Evolutionary conservation across 1,284 basidiomycete genomes (phyloP), one percentile per base, ranked within the genome.

Genomic region (Blastosporella zonata): DNA sequence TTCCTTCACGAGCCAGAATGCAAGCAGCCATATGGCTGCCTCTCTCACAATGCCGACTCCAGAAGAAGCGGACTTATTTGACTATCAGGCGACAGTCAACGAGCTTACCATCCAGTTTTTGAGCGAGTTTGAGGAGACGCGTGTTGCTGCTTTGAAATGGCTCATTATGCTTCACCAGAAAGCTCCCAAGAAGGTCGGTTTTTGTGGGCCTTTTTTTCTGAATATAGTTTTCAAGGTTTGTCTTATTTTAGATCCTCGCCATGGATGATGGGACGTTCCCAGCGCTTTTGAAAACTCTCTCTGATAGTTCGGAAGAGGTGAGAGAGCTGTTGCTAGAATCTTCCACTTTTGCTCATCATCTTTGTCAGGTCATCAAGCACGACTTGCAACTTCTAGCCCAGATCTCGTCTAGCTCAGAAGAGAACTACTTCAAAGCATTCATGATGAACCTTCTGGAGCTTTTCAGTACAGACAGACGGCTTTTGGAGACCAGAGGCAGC

Each of bases 161-260:
- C 73, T 99, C 25, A 85, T 97, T 43, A 99, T 99, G 97, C 72
- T 99, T 46, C 97, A 99, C 69, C 89, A 94, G 63, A 98, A 98
- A 64, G 92, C 93, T 15, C 97, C 97, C 0, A 90, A 87, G 67
- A 97, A 96, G 80, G 91, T 87, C 54, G 10, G 34, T 66, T 25
- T 38, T 10, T 20, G 12, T 13, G 10, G 20, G 6, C 12, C 27
- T 22, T n/a, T 44, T 2, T 33, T n/a, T 21, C 15, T 6, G 9
- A 40, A 7, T 43, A 22, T 20, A n/a, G 45, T 46, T 40, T 46
- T 6, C 44, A 12, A 27, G 2, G 10, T 18, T 10, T 20, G 2
- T n/a, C 15, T 29, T 53, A 93, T 18, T 4, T 17, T 13, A 34
- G 91, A 96, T 97, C 53, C 73, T 98, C 45, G 90, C 93, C 0